Conservation (phyloP, 345 rosid species). For the Turnera subulata region DNA sequence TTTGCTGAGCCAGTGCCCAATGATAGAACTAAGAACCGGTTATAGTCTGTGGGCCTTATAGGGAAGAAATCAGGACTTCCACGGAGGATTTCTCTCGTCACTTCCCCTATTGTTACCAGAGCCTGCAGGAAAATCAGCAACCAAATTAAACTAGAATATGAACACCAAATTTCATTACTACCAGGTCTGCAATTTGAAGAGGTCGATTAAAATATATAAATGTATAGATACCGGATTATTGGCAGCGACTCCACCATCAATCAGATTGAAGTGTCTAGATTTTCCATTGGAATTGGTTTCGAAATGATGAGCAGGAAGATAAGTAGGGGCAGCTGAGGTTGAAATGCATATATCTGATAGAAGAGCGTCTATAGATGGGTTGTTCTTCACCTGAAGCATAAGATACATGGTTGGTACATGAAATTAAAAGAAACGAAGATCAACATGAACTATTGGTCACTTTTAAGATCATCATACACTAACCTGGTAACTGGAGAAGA, state of each 20-base stretch:
- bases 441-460: no score
- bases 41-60: no score
- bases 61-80: slow-evolving; percentile 24
- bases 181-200: no score
- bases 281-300: slow-evolving; percentile 9
- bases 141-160: background rate
- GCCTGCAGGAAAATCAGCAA: no score
- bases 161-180: background rate
- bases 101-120: slow-evolving; percentile 14
- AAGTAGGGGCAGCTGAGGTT: slow-evolving; percentile 67
- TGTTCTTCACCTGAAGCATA: slow-evolving; percentile 28
- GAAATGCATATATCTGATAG: slow-evolving; percentile 51
- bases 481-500: slow-evolving; percentile 58
- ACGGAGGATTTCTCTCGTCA: background rate
- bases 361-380: slow-evolving; percentile 24
- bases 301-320: slow-evolving; percentile 35
- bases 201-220: no score
- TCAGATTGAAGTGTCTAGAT: slow-evolving; percentile 23
- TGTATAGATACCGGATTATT: slow-evolving; percentile 36
- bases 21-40: slow-evolving; percentile 53
- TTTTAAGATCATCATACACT: no score
- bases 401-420: no score
- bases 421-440: no score
- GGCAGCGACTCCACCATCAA: slow-evolving; percentile 29
- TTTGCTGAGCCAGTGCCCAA: slow-evolving; percentile 55